Evolutionary conservation across 768 basidiomycete species (phyloP), one percentile per base, ranked within the genome.

Genomic region (Auricularia sp.): DNA sequence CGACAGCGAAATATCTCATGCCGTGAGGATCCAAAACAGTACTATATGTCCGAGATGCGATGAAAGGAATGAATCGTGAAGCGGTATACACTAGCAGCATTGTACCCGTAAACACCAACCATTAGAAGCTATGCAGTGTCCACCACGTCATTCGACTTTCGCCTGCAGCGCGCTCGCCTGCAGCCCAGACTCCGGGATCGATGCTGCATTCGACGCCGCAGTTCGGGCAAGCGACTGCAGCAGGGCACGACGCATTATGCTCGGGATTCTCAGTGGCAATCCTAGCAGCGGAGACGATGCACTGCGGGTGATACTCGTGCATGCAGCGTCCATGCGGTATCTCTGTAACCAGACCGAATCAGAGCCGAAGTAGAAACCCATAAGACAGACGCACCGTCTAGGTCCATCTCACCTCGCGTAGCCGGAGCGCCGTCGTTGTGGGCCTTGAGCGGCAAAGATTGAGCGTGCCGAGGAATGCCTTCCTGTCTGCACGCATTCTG

Each of bases 221-320:
- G 6, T 87, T 81, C 1, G 88, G 86, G 73, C 90, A 92, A 18
- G 83, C 82, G n/a, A 90, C 87, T 11, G 56, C 56, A 24, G 21
- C 18, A 24, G 56, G 21, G 56, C 33, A 8, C 47, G 47, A 8
- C 47, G 47, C 47, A 14, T 59, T 18, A 13, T 47, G 35, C n/a
- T 24, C 61, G 21, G 34, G 34, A 33, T 33, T 62, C 29, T 44
- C 62, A 13, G 37, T 36, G 10, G 86, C 82, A 14, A 78, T 86
- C 66, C 84, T 84, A 79, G 77, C 89, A 66, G 81, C 85, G 75
- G 72, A 81, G 58, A 92, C 89, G 47, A 92, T 71, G 74, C 90
- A 92, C 64, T 83, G 73, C 8, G 84, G 80, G 70, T 92, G 90
- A 79, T 92, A 92, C 56, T 70, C 76, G 74, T 92, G 90, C 42